These are phyloP conservation scores for Alternaria consortialis DNA, from an alignment of 2,329 filamentous ascomycete species.

Conservation along the genomic window DNA sequence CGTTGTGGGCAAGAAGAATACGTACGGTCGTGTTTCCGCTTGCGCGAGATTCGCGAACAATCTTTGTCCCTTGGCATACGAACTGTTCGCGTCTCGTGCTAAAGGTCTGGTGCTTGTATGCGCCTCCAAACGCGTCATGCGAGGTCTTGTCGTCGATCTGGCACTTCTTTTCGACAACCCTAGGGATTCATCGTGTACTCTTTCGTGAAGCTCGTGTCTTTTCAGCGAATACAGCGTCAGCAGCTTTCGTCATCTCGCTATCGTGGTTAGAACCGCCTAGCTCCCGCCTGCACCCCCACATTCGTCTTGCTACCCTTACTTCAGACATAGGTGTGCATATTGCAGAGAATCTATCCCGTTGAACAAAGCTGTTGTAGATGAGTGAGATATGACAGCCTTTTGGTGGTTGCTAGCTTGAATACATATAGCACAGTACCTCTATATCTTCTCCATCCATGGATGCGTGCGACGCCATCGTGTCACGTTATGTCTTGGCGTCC, in stretches of 20 bases:
- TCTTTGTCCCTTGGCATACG: background rate
- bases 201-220: background rate
- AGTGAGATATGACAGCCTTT: too few species aligned
- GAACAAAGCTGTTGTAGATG: too few species aligned
- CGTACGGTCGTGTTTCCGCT: background rate
- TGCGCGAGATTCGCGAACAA: background rate
- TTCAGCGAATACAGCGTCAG: background rate
- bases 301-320: background rate
- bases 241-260: background rate
- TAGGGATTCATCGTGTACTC: background rate
- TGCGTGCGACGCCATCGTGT: background rate
- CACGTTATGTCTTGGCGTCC: background rate
- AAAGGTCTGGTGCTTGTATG: background rate
- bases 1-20: background rate
- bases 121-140: conserved; percentile 18
- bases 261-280: background rate
- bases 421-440: too few species aligned
- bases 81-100: background rate
- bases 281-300: background rate
- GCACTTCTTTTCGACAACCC: conserved; percentile 3
- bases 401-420: too few species aligned
- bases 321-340: too few species aligned
- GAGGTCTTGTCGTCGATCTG: background rate
- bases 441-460: too few species aligned
- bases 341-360: too few species aligned